Conservation (phyloP, 345 rosid species). For the Kandelia obovata region DNA sequence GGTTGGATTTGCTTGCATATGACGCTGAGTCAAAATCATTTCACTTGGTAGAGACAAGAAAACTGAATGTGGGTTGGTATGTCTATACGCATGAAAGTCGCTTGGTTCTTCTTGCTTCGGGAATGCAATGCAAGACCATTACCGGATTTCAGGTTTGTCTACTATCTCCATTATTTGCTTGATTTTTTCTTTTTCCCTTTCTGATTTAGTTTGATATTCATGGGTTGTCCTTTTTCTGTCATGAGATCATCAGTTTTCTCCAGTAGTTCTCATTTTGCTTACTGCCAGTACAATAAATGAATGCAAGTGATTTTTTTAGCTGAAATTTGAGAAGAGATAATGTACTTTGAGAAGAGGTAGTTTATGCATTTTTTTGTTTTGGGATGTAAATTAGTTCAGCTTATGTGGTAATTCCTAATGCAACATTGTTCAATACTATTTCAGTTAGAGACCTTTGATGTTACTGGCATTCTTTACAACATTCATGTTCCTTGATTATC, state of each 20-base stretch:
- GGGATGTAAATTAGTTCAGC: background rate
- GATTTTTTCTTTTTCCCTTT: slow-evolving; percentile 3
- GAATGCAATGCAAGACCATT: slow-evolving; percentile 89
- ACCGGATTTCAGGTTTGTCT: slow-evolving; percentile 79
- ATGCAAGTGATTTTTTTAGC: background rate
- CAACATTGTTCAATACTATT: no score
- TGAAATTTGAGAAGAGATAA: background rate
- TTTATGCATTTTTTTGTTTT: background rate
- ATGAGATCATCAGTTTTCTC: background rate
- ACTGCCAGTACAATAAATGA: background rate
- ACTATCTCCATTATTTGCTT: slow-evolving; percentile 5
- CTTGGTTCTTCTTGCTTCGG: slow-evolving; percentile 94
- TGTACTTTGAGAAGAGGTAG: background rate
- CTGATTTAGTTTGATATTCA: slow-evolving; percentile 3
- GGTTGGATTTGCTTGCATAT: slow-evolving; percentile 76
- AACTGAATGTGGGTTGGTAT: slow-evolving; percentile 72
- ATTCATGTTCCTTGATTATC: slow-evolving; percentile 11
- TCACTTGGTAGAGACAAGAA: slow-evolving; percentile 74
- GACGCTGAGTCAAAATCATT: slow-evolving; percentile 59
- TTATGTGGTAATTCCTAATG: no score
- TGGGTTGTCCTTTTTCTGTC: background rate
- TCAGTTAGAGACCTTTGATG: slow-evolving; percentile 4
- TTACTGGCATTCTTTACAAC: background rate
- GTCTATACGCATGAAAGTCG: slow-evolving; percentile 94
- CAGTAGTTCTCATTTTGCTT: background rate